Conservation (phyloP, 306 rosid species). For the Malus sieversii region DNA sequence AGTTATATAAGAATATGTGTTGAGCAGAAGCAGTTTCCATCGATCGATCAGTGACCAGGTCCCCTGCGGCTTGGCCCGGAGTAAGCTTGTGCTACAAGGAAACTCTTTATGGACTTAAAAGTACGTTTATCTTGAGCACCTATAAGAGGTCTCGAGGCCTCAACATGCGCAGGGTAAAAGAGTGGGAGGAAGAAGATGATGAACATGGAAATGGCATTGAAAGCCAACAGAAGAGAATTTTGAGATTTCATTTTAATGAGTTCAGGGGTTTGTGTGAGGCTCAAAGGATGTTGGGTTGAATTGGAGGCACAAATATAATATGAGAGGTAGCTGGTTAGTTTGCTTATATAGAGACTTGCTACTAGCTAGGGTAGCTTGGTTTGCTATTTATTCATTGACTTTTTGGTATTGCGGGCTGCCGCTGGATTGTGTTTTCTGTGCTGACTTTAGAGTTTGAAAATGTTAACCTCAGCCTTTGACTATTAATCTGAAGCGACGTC, state of each 20-base stretch:
- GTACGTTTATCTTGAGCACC: neutral
- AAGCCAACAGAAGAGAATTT: constrained; percentile 14
- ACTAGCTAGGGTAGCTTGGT: neutral
- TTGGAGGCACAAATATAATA: neutral
- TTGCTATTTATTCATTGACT: constrained; percentile 18
- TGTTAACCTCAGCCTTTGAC: constrained; percentile 21
- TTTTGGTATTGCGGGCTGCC: constrained; percentile 11
- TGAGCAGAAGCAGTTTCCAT: neutral
- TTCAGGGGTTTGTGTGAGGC: neutral
- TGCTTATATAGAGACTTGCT: too few species aligned
- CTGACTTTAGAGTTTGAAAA: constrained; percentile 18
- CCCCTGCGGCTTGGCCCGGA: constrained; percentile 44
- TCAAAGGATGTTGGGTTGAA: constrained; percentile 1
- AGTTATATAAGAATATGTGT: neutral
- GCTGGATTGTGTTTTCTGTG: constrained; percentile 1
- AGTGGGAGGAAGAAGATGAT: constrained; percentile 38
- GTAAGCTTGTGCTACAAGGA: constrained; percentile 18
- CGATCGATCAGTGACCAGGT: constrained; percentile 22
- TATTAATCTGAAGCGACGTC: too few species aligned
- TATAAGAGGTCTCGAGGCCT: constrained; percentile 32
- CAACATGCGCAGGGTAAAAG: constrained; percentile 31
- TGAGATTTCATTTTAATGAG: constrained; percentile 17
- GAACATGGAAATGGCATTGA: constrained; percentile 23
- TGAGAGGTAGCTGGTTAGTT: too few species aligned
- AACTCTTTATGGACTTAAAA: constrained; percentile 1